These are phyloP conservation scores for Avena eriantha DNA, from an alignment of 176 grass and related monocot genomes.

Conservation along the genomic window DNA sequence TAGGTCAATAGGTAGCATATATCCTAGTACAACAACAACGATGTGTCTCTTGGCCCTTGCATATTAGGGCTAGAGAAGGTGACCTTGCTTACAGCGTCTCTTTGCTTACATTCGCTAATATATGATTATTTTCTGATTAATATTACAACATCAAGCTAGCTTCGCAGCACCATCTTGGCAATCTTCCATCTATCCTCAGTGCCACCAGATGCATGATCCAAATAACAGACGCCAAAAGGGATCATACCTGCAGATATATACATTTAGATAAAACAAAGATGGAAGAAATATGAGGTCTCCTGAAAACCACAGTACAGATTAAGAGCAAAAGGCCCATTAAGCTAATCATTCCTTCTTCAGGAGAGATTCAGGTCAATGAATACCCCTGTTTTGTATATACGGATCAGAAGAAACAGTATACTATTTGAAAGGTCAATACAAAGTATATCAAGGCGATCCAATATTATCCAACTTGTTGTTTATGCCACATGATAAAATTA, in stretches of 20 bases:
- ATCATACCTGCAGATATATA: neutral
- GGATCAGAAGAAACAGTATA: neutral
- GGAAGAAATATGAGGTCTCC: neutral
- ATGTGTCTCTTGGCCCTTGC: neutral
- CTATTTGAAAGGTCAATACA: neutral
- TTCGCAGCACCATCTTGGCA: neutral
- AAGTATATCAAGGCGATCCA: neutral
- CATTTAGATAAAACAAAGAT: neutral
- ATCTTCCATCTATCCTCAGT: neutral
- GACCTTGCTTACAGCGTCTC: neutral
- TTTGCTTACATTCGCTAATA: neutral
- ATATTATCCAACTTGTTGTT: neutral
- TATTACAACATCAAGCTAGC: neutral
- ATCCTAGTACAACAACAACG: neutral
- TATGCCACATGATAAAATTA: neutral
- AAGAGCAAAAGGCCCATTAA: neutral
- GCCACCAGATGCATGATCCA: neutral
- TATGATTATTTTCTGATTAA: neutral
- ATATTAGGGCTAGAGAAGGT: neutral
- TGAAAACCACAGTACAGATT: neutral
- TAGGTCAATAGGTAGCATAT: neutral
- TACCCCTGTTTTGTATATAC: neutral
- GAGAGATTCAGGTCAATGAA: neutral
- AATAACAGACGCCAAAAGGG: neutral
- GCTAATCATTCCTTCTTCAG: neutral